Conservation (phyloP, 192 early-diverging fungal genomes). For the Pilaira anomala region DNA sequence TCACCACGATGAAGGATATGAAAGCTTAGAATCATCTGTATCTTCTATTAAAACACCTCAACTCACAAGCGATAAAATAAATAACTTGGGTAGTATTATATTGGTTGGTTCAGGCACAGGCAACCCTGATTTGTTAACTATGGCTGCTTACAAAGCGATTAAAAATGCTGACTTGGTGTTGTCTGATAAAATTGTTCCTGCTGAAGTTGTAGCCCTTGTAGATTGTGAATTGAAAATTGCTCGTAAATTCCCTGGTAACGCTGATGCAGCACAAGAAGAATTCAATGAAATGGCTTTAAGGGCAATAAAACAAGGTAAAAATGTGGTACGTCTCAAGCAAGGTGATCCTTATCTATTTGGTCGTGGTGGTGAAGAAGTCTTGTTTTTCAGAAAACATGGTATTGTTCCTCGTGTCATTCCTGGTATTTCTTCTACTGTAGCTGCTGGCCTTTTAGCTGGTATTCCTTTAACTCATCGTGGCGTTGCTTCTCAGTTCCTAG, state of each 20-base stretch:
- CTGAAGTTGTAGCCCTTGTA: slow-evolving; percentile 53
- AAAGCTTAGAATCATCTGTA: slow-evolving; percentile 12
- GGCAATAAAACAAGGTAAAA: slow-evolving; percentile 58
- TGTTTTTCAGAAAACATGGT: slow-evolving; percentile 70
- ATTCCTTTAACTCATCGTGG: slow-evolving; percentile 83
- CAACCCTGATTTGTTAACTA: slow-evolving; percentile 78
- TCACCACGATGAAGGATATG: slow-evolving; percentile 34
- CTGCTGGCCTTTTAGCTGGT: slow-evolving; percentile 58
- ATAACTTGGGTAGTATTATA: slow-evolving; percentile 44
- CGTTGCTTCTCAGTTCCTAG: slow-evolving; percentile 69
- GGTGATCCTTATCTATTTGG: slow-evolving; percentile 95
- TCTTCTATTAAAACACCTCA: neutral
- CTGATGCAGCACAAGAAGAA: slow-evolving; percentile 77
- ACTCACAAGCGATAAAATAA: too few relatives aligned
- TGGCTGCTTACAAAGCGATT: slow-evolving; percentile 65
- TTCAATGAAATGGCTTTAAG: slow-evolving; percentile 64
- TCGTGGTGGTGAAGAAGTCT: slow-evolving; percentile 86
- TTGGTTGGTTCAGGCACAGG: slow-evolving; percentile 89
- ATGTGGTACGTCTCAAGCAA: slow-evolving; percentile 88
- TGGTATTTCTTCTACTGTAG: slow-evolving; percentile 68
- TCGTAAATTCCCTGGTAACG: slow-evolving; percentile 73
- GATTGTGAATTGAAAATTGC: slow-evolving; percentile 51
- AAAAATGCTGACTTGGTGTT: slow-evolving; percentile 77
- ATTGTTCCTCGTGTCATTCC: slow-evolving; percentile 59
- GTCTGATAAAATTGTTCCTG: slow-evolving; percentile 77